Evolutionary conservation across 768 basidiomycete species (phyloP).

Genomic region (Udeniomyces megalosporus): DNA sequence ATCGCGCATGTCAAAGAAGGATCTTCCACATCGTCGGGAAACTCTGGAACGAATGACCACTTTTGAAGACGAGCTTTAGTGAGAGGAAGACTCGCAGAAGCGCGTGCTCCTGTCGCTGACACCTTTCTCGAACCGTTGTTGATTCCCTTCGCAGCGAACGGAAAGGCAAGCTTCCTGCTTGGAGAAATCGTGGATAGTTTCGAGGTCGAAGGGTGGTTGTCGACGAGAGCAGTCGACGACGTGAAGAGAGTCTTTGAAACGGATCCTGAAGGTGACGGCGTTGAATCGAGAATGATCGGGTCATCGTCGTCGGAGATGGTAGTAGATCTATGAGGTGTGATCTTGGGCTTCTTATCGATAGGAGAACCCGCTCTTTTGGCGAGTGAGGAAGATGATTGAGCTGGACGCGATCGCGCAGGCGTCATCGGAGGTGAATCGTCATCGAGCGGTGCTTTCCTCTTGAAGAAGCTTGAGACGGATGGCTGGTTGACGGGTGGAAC

Average conservation of each 20-base stretch:
- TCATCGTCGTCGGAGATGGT: neutral
- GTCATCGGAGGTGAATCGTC: no score
- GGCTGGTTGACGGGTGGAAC: neutral
- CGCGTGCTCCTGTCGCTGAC: neutral
- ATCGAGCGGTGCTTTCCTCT: neutral
- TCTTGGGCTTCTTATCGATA: no score
- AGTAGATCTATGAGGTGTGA: neutral
- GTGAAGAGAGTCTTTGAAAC: no score
- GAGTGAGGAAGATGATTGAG: neutral
- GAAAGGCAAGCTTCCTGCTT: no score
- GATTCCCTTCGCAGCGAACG: no score
- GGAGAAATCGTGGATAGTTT: no score
- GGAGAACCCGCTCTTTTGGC: neutral
- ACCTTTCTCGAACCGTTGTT: neutral
- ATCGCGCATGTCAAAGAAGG: neutral
- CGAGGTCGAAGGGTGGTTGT: no score
- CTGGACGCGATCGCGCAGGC: no score
- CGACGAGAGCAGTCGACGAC: neutral
- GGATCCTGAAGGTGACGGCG: neutral
- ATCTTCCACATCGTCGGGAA: neutral
- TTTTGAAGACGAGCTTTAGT: neutral
- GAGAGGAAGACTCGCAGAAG: neutral
- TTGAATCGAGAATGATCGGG: neutral
- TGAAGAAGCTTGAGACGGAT: constrained; percentile 8
- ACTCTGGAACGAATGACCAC: no score